Evolutionary conservation across 2,329 filamentous ascomycete genomes (phyloP), one percentile per base, ranked within the genome.

Genomic region (Trichoderma pleuroti): DNA sequence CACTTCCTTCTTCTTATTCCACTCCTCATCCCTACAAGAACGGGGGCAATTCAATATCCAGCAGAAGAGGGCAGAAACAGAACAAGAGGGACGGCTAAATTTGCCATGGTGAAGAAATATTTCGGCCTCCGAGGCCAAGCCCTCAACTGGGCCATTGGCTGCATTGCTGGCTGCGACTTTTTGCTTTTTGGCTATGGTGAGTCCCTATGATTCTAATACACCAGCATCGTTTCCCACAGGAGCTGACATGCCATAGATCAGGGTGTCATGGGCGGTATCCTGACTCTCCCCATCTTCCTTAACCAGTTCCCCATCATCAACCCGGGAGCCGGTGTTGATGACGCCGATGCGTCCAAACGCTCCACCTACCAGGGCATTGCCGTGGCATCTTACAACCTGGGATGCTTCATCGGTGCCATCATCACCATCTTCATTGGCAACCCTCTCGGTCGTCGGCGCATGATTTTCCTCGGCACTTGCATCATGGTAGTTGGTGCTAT

Each of bases 161-260:
- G 89, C n/a, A 86, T 93, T 76, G 91, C 91, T 71, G 91, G 91
- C 76, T 87, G 90, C 63, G 91, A 93, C 80, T 93, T 93, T 77
- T 82, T 92, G 73, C 88, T 87, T 28, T 86, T 87, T 73, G 85
- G 86, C 72, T 87, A 87, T 69, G 86, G 86, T 87, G 79, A 64
- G 80, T 52, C 12, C 10, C 10, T 39, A 0, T 26, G 28, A 30
- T 32, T 18, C 6, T 59, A 28, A 21, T 2, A 18, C 39, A 54
- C 26, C 28, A 26, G 46, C 14, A 8, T 28, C 8, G 0, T 42
- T 21, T 49, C 26, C 5, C 11, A 1, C 24, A 12, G 26, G 21
- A 8, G 16, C 57, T 61, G 34, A 68, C 46, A 64, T 11, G n/a
- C 24, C n/a, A 14, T 86, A 90, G 91, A 93, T 78, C 90, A 92